Percentiles rank a stretch among this genome's conserved stretches.
Conservation (phyloP, 441 rosid genomes). For the Euphorbia celastroides region DNA sequence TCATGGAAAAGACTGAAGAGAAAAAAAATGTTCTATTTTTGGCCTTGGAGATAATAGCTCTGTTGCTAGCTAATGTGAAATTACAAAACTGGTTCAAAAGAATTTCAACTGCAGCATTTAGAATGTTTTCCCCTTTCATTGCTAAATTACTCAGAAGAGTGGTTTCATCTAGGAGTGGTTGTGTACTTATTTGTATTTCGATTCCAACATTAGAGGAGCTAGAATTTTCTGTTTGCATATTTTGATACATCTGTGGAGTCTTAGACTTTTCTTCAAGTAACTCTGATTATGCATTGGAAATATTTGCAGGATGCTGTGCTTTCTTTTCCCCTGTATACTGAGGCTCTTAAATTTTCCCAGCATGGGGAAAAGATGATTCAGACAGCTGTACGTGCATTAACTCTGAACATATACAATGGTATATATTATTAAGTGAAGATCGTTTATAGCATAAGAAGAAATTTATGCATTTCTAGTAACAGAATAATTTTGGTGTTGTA, state of each 20-base stretch:
- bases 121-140: neutral
- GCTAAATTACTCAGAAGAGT: constrained; percentile 7
- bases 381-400: constrained; percentile 70
- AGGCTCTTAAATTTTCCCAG: constrained; percentile 61
- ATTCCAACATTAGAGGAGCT: neutral
- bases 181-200: neutral
- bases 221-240: neutral
- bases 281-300: neutral
- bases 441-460: constrained; percentile 16
- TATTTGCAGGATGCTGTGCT: constrained; percentile 48
- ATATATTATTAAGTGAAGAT: constrained; percentile 14
- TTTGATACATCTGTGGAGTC: neutral
- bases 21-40: neutral
- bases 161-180: neutral
- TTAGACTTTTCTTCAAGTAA: neutral
- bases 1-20: neutral
- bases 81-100: neutral
- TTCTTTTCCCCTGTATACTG: constrained; percentile 58
- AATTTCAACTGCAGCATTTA: neutral
- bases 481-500: constrained; percentile 33
- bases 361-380: constrained; percentile 77
- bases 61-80: neutral
- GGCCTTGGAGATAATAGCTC: neutral
- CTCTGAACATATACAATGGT: constrained; percentile 63
- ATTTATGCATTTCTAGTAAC: constrained; percentile 20